phyloP scores from a whole-genome alignment of 768 basidiomycete genomes.

The Boletus patriciae region DNA sequence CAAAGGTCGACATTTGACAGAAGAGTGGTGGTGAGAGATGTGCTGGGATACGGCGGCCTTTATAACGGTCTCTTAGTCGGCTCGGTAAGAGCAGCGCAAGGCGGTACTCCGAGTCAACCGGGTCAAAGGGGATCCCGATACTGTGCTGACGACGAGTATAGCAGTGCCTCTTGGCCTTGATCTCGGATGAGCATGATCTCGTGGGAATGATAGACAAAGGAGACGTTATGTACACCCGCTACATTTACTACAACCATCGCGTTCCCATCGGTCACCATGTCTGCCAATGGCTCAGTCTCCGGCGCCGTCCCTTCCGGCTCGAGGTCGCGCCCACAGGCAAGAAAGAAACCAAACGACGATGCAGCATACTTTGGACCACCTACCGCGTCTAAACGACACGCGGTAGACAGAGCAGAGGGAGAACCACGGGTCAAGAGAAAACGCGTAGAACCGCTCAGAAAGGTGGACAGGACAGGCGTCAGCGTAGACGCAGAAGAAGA shows the following conservation, averaged over 20 bases:
- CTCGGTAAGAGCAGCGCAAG: constrained; percentile 4
- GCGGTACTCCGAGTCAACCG: constrained; percentile 24
- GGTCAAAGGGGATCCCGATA: constrained; percentile 14
- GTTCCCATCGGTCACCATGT: constrained; percentile 17
- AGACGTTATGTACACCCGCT: neutral
- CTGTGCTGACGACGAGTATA: neutral
- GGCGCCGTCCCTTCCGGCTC: constrained; percentile 42
- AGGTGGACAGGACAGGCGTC: constrained; percentile 41
- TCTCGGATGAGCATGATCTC: neutral
- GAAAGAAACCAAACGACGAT: constrained; percentile 66
- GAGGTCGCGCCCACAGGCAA: constrained; percentile 61
- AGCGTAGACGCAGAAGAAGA: constrained; percentile 33
- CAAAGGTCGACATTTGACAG: constrained; percentile 87
- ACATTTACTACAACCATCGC: constrained; percentile 5
- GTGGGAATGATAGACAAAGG: constrained; percentile 23
- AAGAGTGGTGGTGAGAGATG: constrained; percentile 15
- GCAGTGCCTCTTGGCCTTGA: constrained; percentile 2
- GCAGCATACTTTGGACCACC: constrained; percentile 67
- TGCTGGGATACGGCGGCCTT: constrained; percentile 17
- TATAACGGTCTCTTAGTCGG: constrained; percentile 11
- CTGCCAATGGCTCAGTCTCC: constrained; percentile 24
- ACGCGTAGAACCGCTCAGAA: constrained; percentile 50
- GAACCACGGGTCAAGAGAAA: constrained; percentile 76
- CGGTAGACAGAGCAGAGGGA: constrained; percentile 66
- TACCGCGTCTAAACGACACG: constrained; percentile 62